phyloP scores from a whole-genome alignment of 1,284 basidiomycete species.

The Apiotrichum mycotoxinovorans region DNA sequence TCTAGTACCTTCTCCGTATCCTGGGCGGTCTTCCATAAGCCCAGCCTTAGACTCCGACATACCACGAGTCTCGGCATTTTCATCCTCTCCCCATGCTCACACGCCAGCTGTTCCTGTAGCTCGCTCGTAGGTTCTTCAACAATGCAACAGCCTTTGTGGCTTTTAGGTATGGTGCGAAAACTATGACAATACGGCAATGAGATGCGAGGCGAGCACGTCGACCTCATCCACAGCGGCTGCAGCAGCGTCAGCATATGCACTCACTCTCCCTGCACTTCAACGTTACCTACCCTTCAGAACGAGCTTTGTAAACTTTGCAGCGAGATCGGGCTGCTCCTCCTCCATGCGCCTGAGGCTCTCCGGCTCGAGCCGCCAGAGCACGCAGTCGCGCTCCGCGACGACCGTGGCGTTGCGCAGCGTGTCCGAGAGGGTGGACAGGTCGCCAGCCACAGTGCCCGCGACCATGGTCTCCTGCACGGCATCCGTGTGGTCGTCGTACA shows the following conservation, averaged over 20 bases:
- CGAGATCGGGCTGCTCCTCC: conserved; percentile 62
- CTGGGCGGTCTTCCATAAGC: no score
- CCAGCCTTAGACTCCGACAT: no score
- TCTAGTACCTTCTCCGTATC: no score
- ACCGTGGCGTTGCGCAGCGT: conserved; percentile 79
- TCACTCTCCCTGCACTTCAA: no score
- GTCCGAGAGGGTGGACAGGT: conserved; percentile 73
- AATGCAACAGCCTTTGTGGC: no score
- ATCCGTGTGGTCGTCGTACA: conserved; percentile 65
- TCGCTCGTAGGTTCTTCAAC: no score
- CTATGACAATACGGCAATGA: conserved; percentile 45
- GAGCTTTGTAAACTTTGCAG: conserved; percentile 64
- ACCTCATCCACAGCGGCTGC: conserved; percentile 49
- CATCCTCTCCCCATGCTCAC: no score
- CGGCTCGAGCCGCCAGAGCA: conserved; percentile 72
- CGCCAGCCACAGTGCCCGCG: conserved; percentile 83
- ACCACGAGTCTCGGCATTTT: no score
- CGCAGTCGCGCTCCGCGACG: conserved; percentile 68
- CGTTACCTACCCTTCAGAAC: conserved; percentile 76
- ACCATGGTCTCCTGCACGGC: conserved; percentile 84
- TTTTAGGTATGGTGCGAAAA: background rate
- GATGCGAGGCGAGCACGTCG: conserved; percentile 45
- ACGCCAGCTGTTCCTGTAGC: no score
- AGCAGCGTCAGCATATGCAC: background rate
- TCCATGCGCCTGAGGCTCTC: conserved; percentile 62